phyloP scores from a whole-genome alignment of 805 yeast species.

The Blastobotrys mokoenaii region DNA sequence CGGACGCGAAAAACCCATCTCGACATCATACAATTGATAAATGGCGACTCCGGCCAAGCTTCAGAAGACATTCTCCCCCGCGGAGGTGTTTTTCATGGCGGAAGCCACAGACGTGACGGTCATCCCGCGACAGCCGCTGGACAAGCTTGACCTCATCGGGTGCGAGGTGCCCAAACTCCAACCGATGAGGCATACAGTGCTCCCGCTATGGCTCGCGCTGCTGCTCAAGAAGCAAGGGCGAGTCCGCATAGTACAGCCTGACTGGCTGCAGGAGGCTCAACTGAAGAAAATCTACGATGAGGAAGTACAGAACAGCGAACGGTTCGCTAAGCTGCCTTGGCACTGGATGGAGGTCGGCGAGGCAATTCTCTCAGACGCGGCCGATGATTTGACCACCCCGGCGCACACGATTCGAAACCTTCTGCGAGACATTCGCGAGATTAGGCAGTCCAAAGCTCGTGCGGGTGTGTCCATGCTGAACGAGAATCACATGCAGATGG shows the following conservation, averaged over 20 bases:
- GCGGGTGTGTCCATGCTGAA: conserved; percentile 72
- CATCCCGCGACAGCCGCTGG: conserved; percentile 70
- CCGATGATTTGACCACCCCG: conserved; percentile 72
- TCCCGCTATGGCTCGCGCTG: conserved; percentile 86
- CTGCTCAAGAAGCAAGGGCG: conserved; percentile 75
- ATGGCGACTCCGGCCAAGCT: conserved; percentile 24
- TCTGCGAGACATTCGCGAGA: conserved; percentile 77
- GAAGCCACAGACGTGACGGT: conserved; percentile 70
- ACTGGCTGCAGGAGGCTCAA: conserved; percentile 58
- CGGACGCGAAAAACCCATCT: too few species aligned
- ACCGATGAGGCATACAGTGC: conserved; percentile 58
- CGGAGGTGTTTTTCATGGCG: conserved; percentile 76
- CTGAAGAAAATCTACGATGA: conserved; percentile 54
- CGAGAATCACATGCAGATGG: conserved; percentile 73
- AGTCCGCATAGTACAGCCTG: conserved; percentile 79
- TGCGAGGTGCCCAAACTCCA: conserved; percentile 40
- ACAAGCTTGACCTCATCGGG: conserved; percentile 56
- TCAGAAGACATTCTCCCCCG: conserved; percentile 54
- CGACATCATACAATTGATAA: not conserved
- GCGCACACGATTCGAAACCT: conserved; percentile 60
- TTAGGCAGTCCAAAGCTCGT: conserved; percentile 70
- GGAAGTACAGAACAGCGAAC: conserved; percentile 48
- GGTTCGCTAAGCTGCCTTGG: conserved; percentile 71
- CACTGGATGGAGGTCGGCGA: conserved; percentile 82
- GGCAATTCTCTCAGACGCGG: conserved; percentile 55